A percentile compares a stretch with the other conserved stretches of the same genome.
phyloP scores from a whole-genome alignment of 768 basidiomycete genomes.

The Trametes cubensis region DNA sequence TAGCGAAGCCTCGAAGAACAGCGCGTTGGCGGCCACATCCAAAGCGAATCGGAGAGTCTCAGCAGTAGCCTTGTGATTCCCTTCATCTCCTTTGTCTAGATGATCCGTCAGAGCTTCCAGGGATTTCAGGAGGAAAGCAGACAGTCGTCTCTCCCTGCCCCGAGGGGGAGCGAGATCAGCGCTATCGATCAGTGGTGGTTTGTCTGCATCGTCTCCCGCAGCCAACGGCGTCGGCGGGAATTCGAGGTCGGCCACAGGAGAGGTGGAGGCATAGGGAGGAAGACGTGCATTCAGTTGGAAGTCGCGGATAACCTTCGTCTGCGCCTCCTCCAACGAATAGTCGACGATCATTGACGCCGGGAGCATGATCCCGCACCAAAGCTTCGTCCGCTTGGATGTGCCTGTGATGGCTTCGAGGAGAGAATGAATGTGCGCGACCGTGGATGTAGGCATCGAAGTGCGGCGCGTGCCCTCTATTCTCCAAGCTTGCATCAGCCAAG shows the following conservation, averaged over 20 bases:
- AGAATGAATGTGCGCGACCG: conserved; percentile 60
- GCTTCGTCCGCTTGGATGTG: conserved; percentile 46
- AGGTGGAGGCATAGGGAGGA: conserved; percentile 40
- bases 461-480: conserved; percentile 39
- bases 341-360: conserved; percentile 72
- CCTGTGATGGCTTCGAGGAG: conserved; percentile 70
- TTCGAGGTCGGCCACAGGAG: background rate
- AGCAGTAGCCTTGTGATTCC: conserved; percentile 46
- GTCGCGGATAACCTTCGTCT: conserved; percentile 62
- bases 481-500: conserved; percentile 83
- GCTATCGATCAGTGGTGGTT: background rate
- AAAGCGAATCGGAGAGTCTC: conserved; percentile 68
- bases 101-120: conserved; percentile 54
- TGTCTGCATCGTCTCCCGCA: background rate
- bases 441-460: conserved; percentile 52
- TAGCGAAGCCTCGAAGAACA: conserved; percentile 72
- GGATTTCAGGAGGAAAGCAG: conserved; percentile 61
- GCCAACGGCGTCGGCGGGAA: background rate
- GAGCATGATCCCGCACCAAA: conserved; percentile 55
- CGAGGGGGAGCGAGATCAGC: conserved; percentile 48
- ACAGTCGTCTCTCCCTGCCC: conserved; percentile 63
- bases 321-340: conserved; percentile 58
- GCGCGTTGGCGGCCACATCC: conserved; percentile 66
- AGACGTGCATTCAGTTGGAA: conserved; percentile 70
- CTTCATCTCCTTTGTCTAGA: conserved; percentile 47